A percentile compares a stretch with the other conserved stretches of the same genome.
Evolutionary conservation across 2,329 filamentous ascomycete genomes (phyloP).

Genomic region (Pleoardoris graminearum): DNA sequence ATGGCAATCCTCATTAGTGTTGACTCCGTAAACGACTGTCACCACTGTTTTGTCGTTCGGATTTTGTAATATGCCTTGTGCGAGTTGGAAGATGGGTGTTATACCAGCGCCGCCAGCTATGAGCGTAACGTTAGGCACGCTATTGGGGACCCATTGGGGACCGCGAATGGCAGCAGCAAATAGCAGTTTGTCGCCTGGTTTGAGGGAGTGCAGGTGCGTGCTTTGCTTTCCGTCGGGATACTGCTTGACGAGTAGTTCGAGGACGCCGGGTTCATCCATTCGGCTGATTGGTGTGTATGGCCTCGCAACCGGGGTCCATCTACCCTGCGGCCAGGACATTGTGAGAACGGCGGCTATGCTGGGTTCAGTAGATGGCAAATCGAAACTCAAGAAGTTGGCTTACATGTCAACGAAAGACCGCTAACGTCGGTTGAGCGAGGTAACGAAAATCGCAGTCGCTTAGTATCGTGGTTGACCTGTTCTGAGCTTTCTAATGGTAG

Average conservation of each 20-base stretch:
- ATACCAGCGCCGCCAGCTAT: conserved; percentile 75
- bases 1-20: conserved; percentile 65
- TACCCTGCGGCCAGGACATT: conserved; percentile 60
- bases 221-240: conserved; percentile 69
- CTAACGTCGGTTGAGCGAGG: conserved; percentile 78
- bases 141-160: conserved; percentile 54
- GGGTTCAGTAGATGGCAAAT: conserved; percentile 49
- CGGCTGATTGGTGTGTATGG: conserved; percentile 68
- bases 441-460: conserved; percentile 82
- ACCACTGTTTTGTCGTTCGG: conserved; percentile 65
- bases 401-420: conserved; percentile 75
- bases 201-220: conserved; percentile 66
- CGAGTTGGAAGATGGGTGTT: conserved; percentile 69
- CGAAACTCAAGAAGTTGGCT: conserved; percentile 59
- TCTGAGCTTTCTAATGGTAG: conserved; percentile 77
- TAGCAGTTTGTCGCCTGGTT: conserved; percentile 63
- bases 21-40: conserved; percentile 68
- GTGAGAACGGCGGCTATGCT: conserved; percentile 61
- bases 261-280: conserved; percentile 58
- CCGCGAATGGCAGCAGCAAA: conserved; percentile 61
- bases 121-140: conserved; percentile 61
- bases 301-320: conserved; percentile 62
- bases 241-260: conserved; percentile 69
- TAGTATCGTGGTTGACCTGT: conserved; percentile 85
- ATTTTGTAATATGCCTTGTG: conserved; percentile 64